phyloP scores from a whole-genome alignment of 2,329 filamentous ascomycete species.

The Beauveria scarabaeidicola region DNA sequence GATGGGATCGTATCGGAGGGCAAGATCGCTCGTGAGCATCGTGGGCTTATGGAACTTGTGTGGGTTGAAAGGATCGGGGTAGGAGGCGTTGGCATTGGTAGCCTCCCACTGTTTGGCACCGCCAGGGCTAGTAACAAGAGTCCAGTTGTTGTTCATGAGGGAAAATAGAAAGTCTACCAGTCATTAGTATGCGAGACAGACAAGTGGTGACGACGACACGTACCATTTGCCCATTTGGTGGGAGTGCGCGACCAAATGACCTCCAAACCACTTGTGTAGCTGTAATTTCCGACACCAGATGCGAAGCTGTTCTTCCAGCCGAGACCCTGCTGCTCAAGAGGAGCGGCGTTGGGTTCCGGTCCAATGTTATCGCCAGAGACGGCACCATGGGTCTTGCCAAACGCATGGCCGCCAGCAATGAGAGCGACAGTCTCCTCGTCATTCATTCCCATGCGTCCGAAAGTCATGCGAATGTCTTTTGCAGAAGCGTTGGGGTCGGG shows the following conservation, averaged over 20 bases:
- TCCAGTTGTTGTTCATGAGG: conserved; percentile 72
- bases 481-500: conserved; percentile 65
- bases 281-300: conserved; percentile 58
- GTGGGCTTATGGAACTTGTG: conserved; percentile 63
- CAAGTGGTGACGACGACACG: neutral
- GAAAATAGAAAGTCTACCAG: conserved; percentile 55
- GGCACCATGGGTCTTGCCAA: conserved; percentile 76
- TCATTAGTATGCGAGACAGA: neutral
- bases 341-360: conserved; percentile 56
- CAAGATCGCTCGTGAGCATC: conserved; percentile 69
- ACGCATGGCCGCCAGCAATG: conserved; percentile 69
- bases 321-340: conserved; percentile 58
- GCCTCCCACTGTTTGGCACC: conserved; percentile 72
- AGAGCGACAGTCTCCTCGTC: conserved; percentile 74
- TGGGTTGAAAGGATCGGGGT: conserved; percentile 62
- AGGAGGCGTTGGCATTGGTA: conserved; percentile 57
- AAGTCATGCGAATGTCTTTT: conserved; percentile 64
- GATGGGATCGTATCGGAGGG: conserved; percentile 59
- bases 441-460: conserved; percentile 74
- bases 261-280: conserved; percentile 69
- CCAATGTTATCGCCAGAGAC: conserved; percentile 57
- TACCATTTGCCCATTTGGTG: conserved; percentile 60
- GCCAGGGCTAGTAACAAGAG: conserved; percentile 63
- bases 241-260: conserved; percentile 73
- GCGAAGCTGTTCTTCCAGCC: conserved; percentile 61